Base-by-base conservation (phyloP, 305 asterid genomes). In the Fraxinus floribunda region DNA sequence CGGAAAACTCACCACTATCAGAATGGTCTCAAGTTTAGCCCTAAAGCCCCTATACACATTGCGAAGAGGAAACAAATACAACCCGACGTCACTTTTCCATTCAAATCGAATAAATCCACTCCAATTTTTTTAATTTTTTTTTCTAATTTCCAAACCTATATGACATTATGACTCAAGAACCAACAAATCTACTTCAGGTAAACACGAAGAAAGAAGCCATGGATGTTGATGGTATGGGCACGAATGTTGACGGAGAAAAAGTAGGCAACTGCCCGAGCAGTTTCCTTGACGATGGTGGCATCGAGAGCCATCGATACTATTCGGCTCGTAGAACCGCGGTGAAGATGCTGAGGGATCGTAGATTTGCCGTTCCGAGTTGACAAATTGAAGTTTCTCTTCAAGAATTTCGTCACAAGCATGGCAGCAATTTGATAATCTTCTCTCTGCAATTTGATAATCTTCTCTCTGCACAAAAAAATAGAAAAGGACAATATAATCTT, bases 291-390 rank as follows among this genome's bases (percentile, higher is more conserved):
- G 38, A 78, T 8, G 98, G 99, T 10, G 89, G 90, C 90, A 57
- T 39, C 4, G 97, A 88, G 81, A 93, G 95, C 88, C 97, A 90
- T 80, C 83, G 90, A 13, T 93, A 93, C 94, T 93, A 88, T 79
- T 79, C 91, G 84, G 89, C 98, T 0, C 94, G 97, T 16, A 85
- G 87, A 85, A 96, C 98, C 5, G 29, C 88, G 81, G 89, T 94
- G 77, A 98, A 96, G 79, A 96, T 94, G 98, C 95, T 93, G 5
- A 91, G 86, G 86, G 97, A 96, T 66, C 95, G 98, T 78, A 98
- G 98, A 44, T 95, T 87, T 78, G 90, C 93, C 7, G 92, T 95
- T 6, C 98, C 97, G 66, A 81, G 29, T 80, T 77, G 89, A 0
- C 98, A 94, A 41, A 90, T 94, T 75, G 94, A 89, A n/a, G 29